phyloP scores from a whole-genome alignment of 2,329 filamentous ascomycete species.

The Bipolaris gigantea region DNA sequence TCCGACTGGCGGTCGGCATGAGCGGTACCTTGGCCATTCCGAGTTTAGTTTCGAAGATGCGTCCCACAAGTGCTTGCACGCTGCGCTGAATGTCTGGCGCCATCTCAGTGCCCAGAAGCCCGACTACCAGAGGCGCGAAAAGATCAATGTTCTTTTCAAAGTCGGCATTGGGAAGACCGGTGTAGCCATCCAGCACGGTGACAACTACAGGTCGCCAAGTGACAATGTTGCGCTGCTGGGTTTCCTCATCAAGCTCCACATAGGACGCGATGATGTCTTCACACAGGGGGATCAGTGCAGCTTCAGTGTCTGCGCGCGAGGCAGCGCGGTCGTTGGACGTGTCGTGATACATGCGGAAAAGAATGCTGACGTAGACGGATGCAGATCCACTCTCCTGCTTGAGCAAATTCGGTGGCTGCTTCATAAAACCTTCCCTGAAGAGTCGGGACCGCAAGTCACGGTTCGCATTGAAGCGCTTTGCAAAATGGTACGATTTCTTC shows the following conservation, averaged over 20 bases:
- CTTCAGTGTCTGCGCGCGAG: constrained; percentile 81
- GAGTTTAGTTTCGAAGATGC: constrained; percentile 69
- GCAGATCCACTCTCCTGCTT: constrained; percentile 95
- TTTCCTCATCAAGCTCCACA: constrained; percentile 86
- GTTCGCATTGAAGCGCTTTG: constrained; percentile 95
- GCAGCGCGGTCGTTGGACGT: constrained; percentile 78
- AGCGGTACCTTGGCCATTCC: constrained; percentile 26
- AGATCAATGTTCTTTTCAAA: constrained; percentile 78
- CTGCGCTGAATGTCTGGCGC: constrained; percentile 76
- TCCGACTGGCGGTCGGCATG: constrained; percentile 26
- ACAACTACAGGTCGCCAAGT: constrained; percentile 98
- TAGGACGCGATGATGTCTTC: constrained; percentile 91
- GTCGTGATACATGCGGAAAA: constrained; percentile 97
- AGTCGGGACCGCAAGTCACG: constrained; percentile 92
- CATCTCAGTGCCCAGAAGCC: constrained; percentile 80
- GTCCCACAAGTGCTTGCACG: constrained; percentile 73
- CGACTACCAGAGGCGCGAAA: constrained; percentile 86
- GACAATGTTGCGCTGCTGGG: constrained; percentile 93
- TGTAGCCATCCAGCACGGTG: constrained; percentile 92
- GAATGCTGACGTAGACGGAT: constrained; percentile 90
- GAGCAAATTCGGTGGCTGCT: constrained; percentile 93
- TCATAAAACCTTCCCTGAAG: constrained; percentile 99
- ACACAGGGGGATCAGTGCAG: constrained; percentile 89
- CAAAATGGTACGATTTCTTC: constrained; percentile 96
- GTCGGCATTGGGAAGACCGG: constrained; percentile 75